Conservation (phyloP, 2,329 filamentous ascomycete genomes). For the Fusarium hainanense region DNA sequence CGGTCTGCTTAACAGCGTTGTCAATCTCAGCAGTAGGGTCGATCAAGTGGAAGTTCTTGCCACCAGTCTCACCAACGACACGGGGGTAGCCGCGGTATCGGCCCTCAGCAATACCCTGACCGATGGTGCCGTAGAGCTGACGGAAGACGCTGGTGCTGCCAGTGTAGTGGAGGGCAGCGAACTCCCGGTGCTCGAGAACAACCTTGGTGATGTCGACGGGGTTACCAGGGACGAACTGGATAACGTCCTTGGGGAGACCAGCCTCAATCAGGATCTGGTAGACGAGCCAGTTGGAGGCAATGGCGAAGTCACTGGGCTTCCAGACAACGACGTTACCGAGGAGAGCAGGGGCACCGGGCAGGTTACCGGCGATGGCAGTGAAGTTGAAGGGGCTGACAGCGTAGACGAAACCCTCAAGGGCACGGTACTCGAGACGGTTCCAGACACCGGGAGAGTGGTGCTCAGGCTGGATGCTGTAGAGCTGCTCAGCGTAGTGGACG, state of each 20-base stretch:
- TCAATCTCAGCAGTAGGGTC: slow-evolving; percentile 80
- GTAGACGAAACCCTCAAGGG: slow-evolving; percentile 95
- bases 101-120: slow-evolving; percentile 81
- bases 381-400: slow-evolving; percentile 97
- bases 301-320: slow-evolving; percentile 93
- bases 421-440: slow-evolving; percentile 91
- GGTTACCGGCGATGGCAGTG: slow-evolving; percentile 91
- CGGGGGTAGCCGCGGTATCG: slow-evolving; percentile 87
- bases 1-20: slow-evolving; percentile 83
- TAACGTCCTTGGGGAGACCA: slow-evolving; percentile 87
- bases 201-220: slow-evolving; percentile 84
- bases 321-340: slow-evolving; percentile 96
- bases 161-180: slow-evolving; percentile 94
- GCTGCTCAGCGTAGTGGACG: slow-evolving; percentile 90
- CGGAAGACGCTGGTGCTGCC: slow-evolving; percentile 94
- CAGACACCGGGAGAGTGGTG: slow-evolving; percentile 87
- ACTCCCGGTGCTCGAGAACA: slow-evolving; percentile 80
- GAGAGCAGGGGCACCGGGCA: slow-evolving; percentile 83
- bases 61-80: slow-evolving; percentile 90
- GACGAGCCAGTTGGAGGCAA: slow-evolving; percentile 90
- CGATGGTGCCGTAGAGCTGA: slow-evolving; percentile 87
- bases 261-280: slow-evolving; percentile 93
- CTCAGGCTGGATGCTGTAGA: slow-evolving; percentile 86
- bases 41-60: slow-evolving; percentile 92
- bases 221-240: slow-evolving; percentile 93